A percentile compares a stretch with the other conserved stretches of the same genome.
Evolutionary conservation across 1,284 basidiomycete species (phyloP).

Genomic region (Pseudozyma sp.): DNA sequence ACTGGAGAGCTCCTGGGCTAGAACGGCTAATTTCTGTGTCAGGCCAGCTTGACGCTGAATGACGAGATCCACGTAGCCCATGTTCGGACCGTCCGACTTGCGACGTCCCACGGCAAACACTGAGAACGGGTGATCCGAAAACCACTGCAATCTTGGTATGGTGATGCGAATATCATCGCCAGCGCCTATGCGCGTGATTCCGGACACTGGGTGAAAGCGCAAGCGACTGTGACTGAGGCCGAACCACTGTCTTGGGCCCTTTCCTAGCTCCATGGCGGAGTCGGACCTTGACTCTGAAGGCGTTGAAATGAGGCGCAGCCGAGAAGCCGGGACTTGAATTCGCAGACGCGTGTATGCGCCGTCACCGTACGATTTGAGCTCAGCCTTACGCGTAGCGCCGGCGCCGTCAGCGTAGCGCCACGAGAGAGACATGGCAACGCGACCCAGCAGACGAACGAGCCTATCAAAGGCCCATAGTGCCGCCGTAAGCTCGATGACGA

Average conservation of each 20-base stretch:
- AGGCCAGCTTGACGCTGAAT: slow-evolving; percentile 43
- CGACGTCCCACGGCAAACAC: slow-evolving; percentile 27
- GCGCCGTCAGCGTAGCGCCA: slow-evolving; percentile 24
- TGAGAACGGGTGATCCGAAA: slow-evolving; percentile 55
- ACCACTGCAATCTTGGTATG: slow-evolving; percentile 44
- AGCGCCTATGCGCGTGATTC: slow-evolving; percentile 12
- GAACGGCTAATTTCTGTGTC: slow-evolving; percentile 27
- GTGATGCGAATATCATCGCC: slow-evolving; percentile 50
- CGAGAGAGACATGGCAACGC: slow-evolving; percentile 19
- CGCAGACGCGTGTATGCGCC: slow-evolving; percentile 23
- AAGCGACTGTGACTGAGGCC: no score
- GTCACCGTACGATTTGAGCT: slow-evolving; percentile 8
- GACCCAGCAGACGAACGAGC: slow-evolving; percentile 15
- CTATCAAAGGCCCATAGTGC: slow-evolving; percentile 45
- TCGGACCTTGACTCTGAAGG: not conserved
- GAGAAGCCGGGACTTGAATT: slow-evolving; percentile 26
- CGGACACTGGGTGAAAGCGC: no score
- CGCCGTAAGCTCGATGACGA: slow-evolving; percentile 28
- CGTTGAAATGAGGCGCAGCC: slow-evolving; percentile 9
- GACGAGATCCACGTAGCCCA: slow-evolving; percentile 37
- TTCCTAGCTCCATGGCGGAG: slow-evolving; percentile 4
- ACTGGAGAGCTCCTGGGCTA: no score
- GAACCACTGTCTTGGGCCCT: not conserved
- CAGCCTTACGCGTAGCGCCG: slow-evolving; percentile 24
- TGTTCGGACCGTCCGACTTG: slow-evolving; percentile 1